Conservation (phyloP, 352 stramenopile species). For the Saprolegnia diclina region DNA sequence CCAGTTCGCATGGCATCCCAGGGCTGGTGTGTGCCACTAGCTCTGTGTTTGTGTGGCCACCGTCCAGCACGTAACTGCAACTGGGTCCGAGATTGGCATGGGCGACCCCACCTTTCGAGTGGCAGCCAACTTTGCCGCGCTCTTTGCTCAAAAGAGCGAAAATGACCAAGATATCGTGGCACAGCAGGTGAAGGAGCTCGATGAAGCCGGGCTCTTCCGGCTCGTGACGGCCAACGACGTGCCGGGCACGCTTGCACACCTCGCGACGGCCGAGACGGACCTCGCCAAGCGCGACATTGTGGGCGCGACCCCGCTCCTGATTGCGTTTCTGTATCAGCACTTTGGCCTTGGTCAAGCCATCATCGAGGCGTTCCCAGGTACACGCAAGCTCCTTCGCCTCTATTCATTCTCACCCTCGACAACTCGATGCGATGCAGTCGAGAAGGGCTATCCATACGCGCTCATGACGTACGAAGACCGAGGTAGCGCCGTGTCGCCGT, state of each 20-base stretch:
- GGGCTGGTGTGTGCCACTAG: too few relatives aligned
- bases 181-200: slow-evolving; percentile 51
- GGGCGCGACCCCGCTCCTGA: slow-evolving; percentile 42
- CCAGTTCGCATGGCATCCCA: too few relatives aligned
- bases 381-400: too few relatives aligned
- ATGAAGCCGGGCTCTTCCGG: slow-evolving; percentile 44
- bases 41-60: neutral
- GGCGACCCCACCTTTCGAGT: neutral
- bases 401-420: neutral
- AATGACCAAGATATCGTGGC: slow-evolving; percentile 38
- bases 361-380: slow-evolving; percentile 28
- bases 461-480: slow-evolving; percentile 31
- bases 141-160: neutral
- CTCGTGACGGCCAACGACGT: slow-evolving; percentile 46
- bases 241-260: slow-evolving; percentile 28
- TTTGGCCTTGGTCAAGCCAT: slow-evolving; percentile 47
- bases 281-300: slow-evolving; percentile 43
- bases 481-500: slow-evolving; percentile 33
- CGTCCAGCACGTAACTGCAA: neutral
- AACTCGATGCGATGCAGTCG: neutral
- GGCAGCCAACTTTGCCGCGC: neutral
- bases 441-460: slow-evolving; percentile 21
- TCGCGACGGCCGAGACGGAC: slow-evolving; percentile 36
- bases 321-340: slow-evolving; percentile 56
- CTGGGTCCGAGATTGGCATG: neutral